Evolutionary conservation across 2,329 filamentous ascomycete species (phyloP).

Genomic region (Clonostachys rosea): DNA sequence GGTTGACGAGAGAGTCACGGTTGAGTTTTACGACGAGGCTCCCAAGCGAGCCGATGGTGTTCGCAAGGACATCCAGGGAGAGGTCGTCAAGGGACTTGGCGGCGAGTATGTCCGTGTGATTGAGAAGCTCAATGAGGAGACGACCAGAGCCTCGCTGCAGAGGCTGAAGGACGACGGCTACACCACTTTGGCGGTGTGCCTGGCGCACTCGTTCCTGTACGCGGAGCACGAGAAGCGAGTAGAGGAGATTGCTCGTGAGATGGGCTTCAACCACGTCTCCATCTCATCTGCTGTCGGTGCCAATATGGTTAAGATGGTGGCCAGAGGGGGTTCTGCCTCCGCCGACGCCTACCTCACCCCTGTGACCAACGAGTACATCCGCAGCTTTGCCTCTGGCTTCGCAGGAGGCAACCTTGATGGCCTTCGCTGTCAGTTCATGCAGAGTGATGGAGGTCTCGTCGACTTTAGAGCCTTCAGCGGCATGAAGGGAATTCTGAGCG

Average conservation of each 20-base stretch:
- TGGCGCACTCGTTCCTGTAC: conserved; percentile 65
- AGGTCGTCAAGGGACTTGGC: conserved; percentile 60
- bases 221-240: conserved; percentile 14
- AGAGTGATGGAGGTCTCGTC: conserved; percentile 37
- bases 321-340: conserved; percentile 61
- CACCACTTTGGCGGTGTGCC: conserved; percentile 45
- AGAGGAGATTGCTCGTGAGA: background rate
- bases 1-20: conserved; percentile 66
- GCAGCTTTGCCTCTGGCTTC: conserved; percentile 61
- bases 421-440: conserved; percentile 64
- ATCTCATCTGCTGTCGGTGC: conserved; percentile 64
- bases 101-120: conserved; percentile 67
- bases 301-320: conserved; percentile 63
- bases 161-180: conserved; percentile 58
- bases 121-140: conserved; percentile 47
- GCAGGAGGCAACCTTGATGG: conserved; percentile 17
- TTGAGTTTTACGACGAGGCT: conserved; percentile 71
- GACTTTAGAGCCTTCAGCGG: conserved; percentile 57
- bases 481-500: conserved; percentile 60
- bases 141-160: conserved; percentile 51
- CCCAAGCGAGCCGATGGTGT: conserved; percentile 30
- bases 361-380: conserved; percentile 64
- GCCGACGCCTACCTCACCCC: conserved; percentile 71
- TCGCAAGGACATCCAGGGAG: conserved; percentile 32
- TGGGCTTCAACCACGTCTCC: conserved; percentile 36